Evolutionary conservation across 202 grass and related monocot genomes (phyloP), one percentile per base, ranked within the genome.

Genomic region (Brachypodium distachyon): DNA sequence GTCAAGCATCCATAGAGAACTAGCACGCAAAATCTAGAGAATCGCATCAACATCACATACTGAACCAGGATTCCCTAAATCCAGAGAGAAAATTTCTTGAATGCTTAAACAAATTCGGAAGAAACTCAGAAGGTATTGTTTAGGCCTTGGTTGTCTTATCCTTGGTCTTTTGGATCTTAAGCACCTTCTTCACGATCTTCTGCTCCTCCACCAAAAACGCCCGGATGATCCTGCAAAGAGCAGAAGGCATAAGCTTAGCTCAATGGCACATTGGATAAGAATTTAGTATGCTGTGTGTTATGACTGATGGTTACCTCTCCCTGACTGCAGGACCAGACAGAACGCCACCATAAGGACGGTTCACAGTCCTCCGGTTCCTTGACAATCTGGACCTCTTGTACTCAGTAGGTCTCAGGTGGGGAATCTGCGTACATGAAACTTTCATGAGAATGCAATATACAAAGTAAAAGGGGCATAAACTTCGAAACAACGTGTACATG

Each of bases 121-220:
- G 34, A 14, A 52, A 41, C 25, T 75, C 66, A 67, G 77, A 14
- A 14, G 11, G 12, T 53, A 53, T 22, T 17, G 19, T 84, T 72
- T 89, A 94, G 69, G 78, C 85, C 85, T 91, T 91, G 44, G 87
- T n/a, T n/a, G n/a, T 50, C 86, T 96, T 96, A 52, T 91, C 88
- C 88, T 96, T 96, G 10, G 80, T 73, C 80, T 96, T 96, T 55
- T 96, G 89, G 74, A 96, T 83, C 83, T 96, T 96, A 46, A 96
- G 64, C 51, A 96, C 89, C 86, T 92, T 96, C 83, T 96, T 96
- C 58, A 96, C 92, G 17, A 96, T 96, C 92, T 96, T 96, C 73
- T 96, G 89, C 73, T 96, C 92, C 83, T 96, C 89, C 0, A 96
- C 92, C 66, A 96, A 79, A 74, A 96, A 96, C 0, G 92, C 92